Evolutionary conservation across 306 rosid species (phyloP), one percentile per base, ranked within the genome.

Genomic region (Adenanthera pavonina): DNA sequence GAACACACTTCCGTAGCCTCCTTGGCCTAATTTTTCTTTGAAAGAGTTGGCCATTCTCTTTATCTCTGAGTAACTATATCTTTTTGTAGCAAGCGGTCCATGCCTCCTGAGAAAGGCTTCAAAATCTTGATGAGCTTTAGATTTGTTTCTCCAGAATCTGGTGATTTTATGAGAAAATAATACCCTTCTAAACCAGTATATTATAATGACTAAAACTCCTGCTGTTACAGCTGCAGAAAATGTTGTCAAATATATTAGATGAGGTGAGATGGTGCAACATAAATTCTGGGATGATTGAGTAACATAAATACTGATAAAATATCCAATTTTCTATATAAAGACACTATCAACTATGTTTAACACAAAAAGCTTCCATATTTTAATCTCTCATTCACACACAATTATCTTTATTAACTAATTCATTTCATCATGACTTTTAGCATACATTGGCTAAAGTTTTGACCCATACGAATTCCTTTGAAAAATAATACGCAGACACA

Each of bases 1-100:
- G 71, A 71, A 80, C 9, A 86, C 86, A 66, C 75, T 34, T 20
- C 83, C 89, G 35, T 56, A 86, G 7, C 87, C 86, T 8, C 89
- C 87, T 49, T 72, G 75, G 2, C 89, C 87, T 33, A 86, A 57
- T 25, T 80, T 86, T 4, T 76, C 47, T 46, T 77, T 76, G 53
- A 86, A 83, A 13, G 59, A 57, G 13, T 65, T 49, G 38, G 85
- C 67, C 78, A 83, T 72, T 19, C 72, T 86, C 81, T 80, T 86
- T 5, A 86, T 61, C 8, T 67, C 72, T 35, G 1, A 71, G 35
- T 83, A 83, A 10, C 56, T 77, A 20, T 83, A 83, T 6, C 87
- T 83, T 52, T 60, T 77, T 3, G 52, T 34, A 2, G 67, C 75
- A 49, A 86, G 41, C 1, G 78, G 80, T 19, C 69, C 77, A 1